Base-by-base conservation (phyloP, 345 rosid genomes). In the Mercurialis annua region DNA sequence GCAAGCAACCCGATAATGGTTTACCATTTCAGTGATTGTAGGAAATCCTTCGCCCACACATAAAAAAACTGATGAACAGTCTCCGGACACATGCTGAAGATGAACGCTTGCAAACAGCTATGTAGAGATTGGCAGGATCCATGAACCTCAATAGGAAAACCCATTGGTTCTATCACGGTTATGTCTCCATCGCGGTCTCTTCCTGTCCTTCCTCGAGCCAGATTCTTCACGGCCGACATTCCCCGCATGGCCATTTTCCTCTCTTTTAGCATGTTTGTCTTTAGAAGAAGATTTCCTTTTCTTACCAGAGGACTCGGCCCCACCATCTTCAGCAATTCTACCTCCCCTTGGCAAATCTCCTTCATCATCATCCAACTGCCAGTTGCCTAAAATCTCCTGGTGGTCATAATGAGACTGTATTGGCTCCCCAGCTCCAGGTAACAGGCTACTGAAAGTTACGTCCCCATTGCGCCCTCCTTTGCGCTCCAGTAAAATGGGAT, bases 361-460 rank as follows among this genome's bases (percentile, higher is more conserved):
- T 56, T 92, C 95, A 33, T 85, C 93, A 18, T 78, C 77, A 29
- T 82, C 88, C 9, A 83, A 81, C 66, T 75, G 84, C 98, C 98
- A 92, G 44, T 90, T 92, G 75, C 88, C 76, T 68, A 85, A 69
- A 33, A 86, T 81, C 36, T 88, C 92, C 2, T 73, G 81, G 31
- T 76, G 71, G 51, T 66, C 78, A 12, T 52, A 24, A 40, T 49
- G 59, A 8, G 71, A 67, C 33, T 44, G 84, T 44, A 88, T 51
- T n/a, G 89, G 92, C 73, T 90, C 91, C 78, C 96, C 96, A 0
- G 95, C 92, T 69, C 98, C 95, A 1, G 91, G 89, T 53, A 94
- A 83, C 83, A 94, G 76, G 81, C 79, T 83, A 64, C 64, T 76
- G 73, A 94, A 89, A 53, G 91, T 87, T 33, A 87, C 72, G 4